Evolutionary conservation across 768 basidiomycete species (phyloP), one percentile per base, ranked within the genome.

Genomic region (Sarcomyxa edulis): DNA sequence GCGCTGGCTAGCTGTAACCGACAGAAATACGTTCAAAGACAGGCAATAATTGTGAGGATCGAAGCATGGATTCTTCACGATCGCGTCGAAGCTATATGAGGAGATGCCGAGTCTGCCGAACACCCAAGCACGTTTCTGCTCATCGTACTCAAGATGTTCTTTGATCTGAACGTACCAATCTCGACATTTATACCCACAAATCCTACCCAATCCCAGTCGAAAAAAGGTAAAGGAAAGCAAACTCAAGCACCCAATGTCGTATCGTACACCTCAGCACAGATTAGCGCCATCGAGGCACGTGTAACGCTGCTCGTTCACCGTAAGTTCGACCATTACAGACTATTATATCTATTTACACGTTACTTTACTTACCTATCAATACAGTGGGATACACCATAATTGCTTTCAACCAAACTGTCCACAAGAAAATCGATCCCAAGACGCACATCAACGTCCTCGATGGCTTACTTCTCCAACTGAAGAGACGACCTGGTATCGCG

Each of bases 301-400:
- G 60, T 89, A 20, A 84, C 86, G 52, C 52, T 84, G 24, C 72
- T 88, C 27, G 64, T 82, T 23, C 83, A 84, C 57, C 75, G 86
- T 87, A 46, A 52, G 82, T 71, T 19, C 42, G 30, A 19, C 30
- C 32, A 33, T 14, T 21, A 33, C 5, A 20, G 19, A n/a, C n/a
- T n/a, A n/a, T 22, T 37, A 11, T 27, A 42, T 30, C 32, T 27
- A 26, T 35, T 42, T 44, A 44, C 44, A 45, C 40, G 15, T 19
- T 31, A 27, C 41, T 6, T 37, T 24, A 40, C 33, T 47, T 18
- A 58, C n/a, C 23, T 10, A 18, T 27, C 31, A n/a, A 19, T 16
- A 12, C 37, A 94, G 89, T 94, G 66, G 90, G 90, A 69, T 94
- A 91, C 61, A 76, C 81, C 20, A 78, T 88, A 25, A 53, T 93